phyloP scores from a whole-genome alignment of 768 basidiomycete species.

The Tricholoma bakamatsutake region DNA sequence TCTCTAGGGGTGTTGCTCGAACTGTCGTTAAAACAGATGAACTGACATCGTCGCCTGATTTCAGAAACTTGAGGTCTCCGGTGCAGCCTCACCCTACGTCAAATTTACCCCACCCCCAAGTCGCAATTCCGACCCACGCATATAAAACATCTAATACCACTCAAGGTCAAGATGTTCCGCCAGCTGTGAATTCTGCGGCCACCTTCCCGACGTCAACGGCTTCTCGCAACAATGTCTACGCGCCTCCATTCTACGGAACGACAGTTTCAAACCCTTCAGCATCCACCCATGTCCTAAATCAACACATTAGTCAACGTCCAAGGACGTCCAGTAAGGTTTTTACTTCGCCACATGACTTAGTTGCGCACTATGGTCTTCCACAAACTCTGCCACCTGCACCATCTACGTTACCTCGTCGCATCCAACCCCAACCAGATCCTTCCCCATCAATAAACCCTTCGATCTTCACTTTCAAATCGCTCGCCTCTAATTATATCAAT shows the following conservation, averaged over 20 bases:
- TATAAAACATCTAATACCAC: slow-evolving; percentile 25
- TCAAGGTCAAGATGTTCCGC: slow-evolving; percentile 42
- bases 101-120: slow-evolving; percentile 23
- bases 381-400: slow-evolving; percentile 65
- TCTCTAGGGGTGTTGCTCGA: not conserved
- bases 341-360: slow-evolving; percentile 58
- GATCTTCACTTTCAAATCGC: slow-evolving; percentile 38
- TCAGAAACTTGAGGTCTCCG: slow-evolving; percentile 48
- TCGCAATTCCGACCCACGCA: slow-evolving; percentile 48
- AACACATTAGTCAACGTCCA: slow-evolving; percentile 44
- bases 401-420: slow-evolving; percentile 47
- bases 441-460: slow-evolving; percentile 19
- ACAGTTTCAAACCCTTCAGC: slow-evolving; percentile 44
- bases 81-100: slow-evolving; percentile 38
- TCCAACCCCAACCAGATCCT: slow-evolving; percentile 33
- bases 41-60: slow-evolving; percentile 48
- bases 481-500: slow-evolving; percentile 59
- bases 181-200: slow-evolving; percentile 44
- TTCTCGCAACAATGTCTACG: slow-evolving; percentile 34
- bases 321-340: slow-evolving; percentile 65
- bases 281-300: slow-evolving; percentile 56
- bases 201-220: slow-evolving; percentile 33
- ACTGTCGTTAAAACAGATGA: slow-evolving; percentile 33
- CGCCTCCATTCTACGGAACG: slow-evolving; percentile 41
- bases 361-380: slow-evolving; percentile 77